A percentile compares a stretch with the other conserved stretches of the same genome.
Conservation (phyloP, 345 rosid genomes). For the Cardiospermum halicacabum region DNA sequence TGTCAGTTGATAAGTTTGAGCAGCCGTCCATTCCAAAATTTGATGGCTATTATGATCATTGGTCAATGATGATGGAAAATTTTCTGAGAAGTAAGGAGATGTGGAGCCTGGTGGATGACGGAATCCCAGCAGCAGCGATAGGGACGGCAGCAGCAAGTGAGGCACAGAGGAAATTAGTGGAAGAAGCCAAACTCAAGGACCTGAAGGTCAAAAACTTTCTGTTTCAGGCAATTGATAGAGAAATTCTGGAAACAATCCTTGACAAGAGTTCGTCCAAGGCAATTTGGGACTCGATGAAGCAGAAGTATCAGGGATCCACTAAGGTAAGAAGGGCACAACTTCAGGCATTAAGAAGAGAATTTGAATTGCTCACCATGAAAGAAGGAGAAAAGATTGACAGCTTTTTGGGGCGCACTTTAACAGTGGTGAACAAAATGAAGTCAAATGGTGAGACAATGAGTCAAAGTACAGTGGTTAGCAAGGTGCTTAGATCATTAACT, state of each 20-base stretch:
- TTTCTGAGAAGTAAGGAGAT: background rate
- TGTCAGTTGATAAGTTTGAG: too few species aligned
- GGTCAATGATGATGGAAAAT: background rate
- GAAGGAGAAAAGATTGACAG: too few species aligned
- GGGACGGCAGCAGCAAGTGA: background rate
- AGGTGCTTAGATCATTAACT: too few species aligned
- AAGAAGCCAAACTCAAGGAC: background rate
- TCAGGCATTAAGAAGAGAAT: too few species aligned
- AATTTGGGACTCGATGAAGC: too few species aligned
- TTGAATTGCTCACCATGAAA: too few species aligned
- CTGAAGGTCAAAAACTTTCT: background rate
- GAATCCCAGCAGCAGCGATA: background rate
- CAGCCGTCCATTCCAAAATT: background rate
- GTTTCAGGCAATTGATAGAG: background rate
- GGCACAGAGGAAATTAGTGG: background rate
- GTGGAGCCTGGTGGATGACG: background rate
- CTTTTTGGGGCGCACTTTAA: too few species aligned
- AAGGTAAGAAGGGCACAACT: too few species aligned
- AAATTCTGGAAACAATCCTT: background rate
- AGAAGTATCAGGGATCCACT: too few species aligned
- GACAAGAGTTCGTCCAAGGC: background rate
- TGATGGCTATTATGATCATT: background rate
- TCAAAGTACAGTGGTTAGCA: too few species aligned
- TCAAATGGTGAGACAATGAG: too few species aligned
- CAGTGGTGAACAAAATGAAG: too few species aligned